Conservation (phyloP, 257 asterid species). For the Rubia yunnanensis region DNA sequence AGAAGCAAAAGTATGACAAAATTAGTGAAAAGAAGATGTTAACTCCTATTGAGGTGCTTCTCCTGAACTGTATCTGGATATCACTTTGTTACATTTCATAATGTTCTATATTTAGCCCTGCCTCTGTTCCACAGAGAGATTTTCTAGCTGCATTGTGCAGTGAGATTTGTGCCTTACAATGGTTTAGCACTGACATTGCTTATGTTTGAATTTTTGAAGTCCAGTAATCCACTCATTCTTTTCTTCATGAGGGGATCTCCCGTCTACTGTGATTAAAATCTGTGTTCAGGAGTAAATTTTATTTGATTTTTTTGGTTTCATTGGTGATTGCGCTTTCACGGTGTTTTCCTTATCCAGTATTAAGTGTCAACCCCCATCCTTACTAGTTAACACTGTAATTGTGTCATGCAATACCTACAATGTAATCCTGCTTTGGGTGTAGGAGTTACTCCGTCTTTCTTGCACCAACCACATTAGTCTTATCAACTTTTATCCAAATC, state of each 20-base stretch:
- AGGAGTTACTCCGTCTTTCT: no score
- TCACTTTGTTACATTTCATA: neutral
- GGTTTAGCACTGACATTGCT: neutral
- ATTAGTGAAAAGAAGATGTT: constrained; percentile 94
- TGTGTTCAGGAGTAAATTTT: neutral
- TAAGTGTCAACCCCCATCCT: neutral
- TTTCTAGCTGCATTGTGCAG: neutral
- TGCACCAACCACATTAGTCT: neutral
- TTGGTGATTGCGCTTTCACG: neutral
- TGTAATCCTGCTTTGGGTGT: neutral
- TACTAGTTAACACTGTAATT: neutral
- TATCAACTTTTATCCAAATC: neutral
- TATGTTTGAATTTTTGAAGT: neutral
- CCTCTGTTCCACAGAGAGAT: neutral
- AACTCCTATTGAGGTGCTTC: constrained; percentile 83
- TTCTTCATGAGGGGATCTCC: neutral
- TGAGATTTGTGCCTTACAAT: neutral
- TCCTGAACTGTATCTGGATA: constrained; percentile 7
- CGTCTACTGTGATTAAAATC: neutral
- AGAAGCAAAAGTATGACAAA: constrained; percentile 93
- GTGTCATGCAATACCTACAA: neutral
- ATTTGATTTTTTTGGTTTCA: neutral
- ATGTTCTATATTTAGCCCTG: neutral
- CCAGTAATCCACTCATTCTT: neutral
- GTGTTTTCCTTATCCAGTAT: neutral